A percentile compares a stretch with the other conserved stretches of the same genome.
Conservation (phyloP, 192 early-diverging fungal genomes). For the Linnemannia schmuckeri region DNA sequence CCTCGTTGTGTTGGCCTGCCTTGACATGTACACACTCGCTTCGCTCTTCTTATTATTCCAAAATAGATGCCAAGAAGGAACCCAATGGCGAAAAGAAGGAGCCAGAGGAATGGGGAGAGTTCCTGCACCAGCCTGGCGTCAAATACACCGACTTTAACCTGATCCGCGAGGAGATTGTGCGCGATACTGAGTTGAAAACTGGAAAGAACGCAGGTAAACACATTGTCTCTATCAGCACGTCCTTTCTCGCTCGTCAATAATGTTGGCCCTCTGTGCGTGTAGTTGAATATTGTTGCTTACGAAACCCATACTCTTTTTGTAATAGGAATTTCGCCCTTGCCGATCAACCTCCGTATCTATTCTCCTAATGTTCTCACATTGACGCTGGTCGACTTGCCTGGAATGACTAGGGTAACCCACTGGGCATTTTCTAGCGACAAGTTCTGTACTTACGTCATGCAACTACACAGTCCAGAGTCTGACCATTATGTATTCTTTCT, state of each 20-base stretch:
- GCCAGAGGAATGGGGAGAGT: slow-evolving; percentile 97
- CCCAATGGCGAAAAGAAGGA: slow-evolving; percentile 65
- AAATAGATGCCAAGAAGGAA: slow-evolving; percentile 2
- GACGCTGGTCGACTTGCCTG: slow-evolving; percentile 98
- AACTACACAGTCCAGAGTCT: not conserved
- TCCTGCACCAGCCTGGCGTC: slow-evolving; percentile 96
- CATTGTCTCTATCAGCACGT: not conserved
- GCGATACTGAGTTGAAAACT: slow-evolving; percentile 92
- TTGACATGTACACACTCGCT: not conserved
- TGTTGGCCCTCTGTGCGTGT: not conserved
- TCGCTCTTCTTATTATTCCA: not conserved
- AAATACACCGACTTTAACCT: slow-evolving; percentile 97
- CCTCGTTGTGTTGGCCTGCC: not conserved
- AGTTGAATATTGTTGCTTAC: not conserved
- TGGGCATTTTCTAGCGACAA: not conserved
- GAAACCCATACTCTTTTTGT: not conserved
- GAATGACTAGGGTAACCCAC: slow-evolving; percentile 86
- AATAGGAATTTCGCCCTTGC: slow-evolving; percentile 89
- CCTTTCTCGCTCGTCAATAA: not conserved
- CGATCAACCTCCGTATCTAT: slow-evolving; percentile 97
- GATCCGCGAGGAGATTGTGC: slow-evolving; percentile 96
- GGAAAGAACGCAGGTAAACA: slow-evolving; percentile 77
- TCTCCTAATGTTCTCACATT: slow-evolving; percentile 98
- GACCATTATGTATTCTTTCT: not conserved
- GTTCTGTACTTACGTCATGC: no score